Evolutionary conservation across 371 early-diverging fungal species (phyloP).

Genomic region (Saksenaea vasiformis): DNA sequence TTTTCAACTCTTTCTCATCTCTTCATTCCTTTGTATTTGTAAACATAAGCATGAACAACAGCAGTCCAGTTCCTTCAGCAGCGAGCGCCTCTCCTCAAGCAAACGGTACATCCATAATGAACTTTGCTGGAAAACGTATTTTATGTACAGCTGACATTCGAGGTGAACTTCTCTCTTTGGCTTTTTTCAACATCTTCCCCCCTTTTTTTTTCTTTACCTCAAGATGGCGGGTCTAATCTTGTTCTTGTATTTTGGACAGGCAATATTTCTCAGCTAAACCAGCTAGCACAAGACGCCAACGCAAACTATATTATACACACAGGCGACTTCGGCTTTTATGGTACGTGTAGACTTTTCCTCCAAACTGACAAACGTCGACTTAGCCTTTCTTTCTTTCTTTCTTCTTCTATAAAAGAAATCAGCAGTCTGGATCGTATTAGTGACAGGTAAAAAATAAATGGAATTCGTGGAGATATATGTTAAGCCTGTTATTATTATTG

Average conservation of each 20-base stretch:
- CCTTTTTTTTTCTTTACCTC: not conserved
- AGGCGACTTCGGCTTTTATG: conserved; percentile 74
- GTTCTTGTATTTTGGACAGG: conserved; percentile 31
- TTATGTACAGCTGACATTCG: conserved; percentile 28
- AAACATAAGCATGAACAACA: conserved; percentile 24
- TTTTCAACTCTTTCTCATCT: not conserved
- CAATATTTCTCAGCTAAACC: conserved; percentile 63
- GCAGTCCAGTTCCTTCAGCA: conserved; percentile 30
- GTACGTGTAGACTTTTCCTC: conserved; percentile 21
- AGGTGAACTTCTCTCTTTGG: conserved; percentile 16
- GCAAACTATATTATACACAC: conserved; percentile 66
- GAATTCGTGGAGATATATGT: not conserved
- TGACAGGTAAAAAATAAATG: conserved; percentile 47
- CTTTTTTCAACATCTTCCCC: not conserved
- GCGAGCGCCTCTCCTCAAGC: conserved; percentile 18
- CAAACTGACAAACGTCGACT: not conserved
- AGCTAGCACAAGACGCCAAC: conserved; percentile 59
- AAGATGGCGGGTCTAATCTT: conserved; percentile 2
- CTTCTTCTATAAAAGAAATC: conserved; percentile 30
- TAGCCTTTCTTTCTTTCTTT: conserved; percentile 5
- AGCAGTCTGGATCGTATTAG: conserved; percentile 61
- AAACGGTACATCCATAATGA: conserved; percentile 17
- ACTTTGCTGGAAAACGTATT: conserved; percentile 25
- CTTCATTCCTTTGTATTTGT: conserved; percentile 6
- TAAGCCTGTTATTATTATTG: not conserved